phyloP scores from a whole-genome alignment of 2,329 filamentous ascomycete genomes.

The Monosporascus sp. region DNA sequence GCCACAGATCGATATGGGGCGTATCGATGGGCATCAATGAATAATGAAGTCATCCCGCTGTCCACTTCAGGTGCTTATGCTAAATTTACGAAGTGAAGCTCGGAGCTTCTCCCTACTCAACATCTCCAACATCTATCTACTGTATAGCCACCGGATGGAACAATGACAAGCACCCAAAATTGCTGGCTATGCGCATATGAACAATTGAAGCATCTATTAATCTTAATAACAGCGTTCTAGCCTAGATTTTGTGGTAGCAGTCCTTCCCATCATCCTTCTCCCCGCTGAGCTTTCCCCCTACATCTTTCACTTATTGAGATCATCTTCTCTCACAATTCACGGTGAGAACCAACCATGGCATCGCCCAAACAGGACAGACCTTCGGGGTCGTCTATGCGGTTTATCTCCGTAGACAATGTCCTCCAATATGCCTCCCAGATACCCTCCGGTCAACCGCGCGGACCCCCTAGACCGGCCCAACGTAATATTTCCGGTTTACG shows the following conservation, averaged over 20 bases:
- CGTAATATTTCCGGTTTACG: slow-evolving; percentile 41
- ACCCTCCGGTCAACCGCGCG: slow-evolving; percentile 84
- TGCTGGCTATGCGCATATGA: no score
- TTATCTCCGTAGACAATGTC: slow-evolving; percentile 89
- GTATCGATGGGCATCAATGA: no score
- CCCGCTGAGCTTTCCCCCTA: no score
- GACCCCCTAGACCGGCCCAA: slow-evolving; percentile 51
- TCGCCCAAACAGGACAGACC: background rate
- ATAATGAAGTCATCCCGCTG: background rate
- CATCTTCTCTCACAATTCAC: background rate
- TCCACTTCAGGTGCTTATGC: background rate
- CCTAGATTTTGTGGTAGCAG: no score
- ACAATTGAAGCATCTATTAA: no score
- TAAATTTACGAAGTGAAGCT: background rate
- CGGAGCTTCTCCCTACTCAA: background rate
- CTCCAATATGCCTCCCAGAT: slow-evolving; percentile 92
- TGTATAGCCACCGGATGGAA: no score
- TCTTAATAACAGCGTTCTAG: no score
- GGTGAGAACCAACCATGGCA: background rate
- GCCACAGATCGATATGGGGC: background rate
- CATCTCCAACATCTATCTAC: no score
- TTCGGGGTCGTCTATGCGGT: slow-evolving; percentile 50
- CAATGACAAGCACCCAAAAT: no score
- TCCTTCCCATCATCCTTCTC: no score
- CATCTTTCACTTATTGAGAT: no score